phyloP scores from a whole-genome alignment of 352 stramenopile species.

The Phytophthora pseudosyringae region DNA sequence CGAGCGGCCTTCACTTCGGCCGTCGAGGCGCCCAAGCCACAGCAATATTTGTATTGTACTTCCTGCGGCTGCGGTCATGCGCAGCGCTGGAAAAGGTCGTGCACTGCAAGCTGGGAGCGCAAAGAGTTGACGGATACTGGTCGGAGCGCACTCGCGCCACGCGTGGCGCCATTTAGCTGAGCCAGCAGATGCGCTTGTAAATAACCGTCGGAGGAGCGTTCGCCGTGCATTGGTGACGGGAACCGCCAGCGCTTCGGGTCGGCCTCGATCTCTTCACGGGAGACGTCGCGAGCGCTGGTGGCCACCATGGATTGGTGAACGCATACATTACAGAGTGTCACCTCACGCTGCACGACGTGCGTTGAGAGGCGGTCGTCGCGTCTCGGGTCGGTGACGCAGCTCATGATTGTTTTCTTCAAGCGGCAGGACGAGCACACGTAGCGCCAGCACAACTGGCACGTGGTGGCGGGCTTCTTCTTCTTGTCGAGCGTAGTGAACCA shows the following conservation, averaged over 20 bases:
- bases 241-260: constrained; percentile 32
- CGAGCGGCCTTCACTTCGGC: constrained; percentile 31
- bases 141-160: constrained; percentile 19
- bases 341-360: constrained; percentile 41
- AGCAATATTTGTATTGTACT: constrained; percentile 20
- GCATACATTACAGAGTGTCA: constrained; percentile 48
- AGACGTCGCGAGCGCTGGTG: constrained; percentile 43
- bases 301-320: constrained; percentile 47
- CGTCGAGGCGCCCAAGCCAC: constrained; percentile 20
- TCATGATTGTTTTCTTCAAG: constrained; percentile 54
- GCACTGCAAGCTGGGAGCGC: constrained; percentile 28
- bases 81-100: constrained; percentile 35
- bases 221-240: constrained; percentile 20
- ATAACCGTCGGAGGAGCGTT: constrained; percentile 19
- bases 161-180: constrained; percentile 15
- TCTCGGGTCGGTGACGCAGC: constrained; percentile 31
- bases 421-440: constrained; percentile 62
- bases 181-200: constrained; percentile 18
- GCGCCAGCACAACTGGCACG: constrained; percentile 54
- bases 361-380: constrained; percentile 25
- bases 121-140: constrained; percentile 19
- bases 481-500: constrained; percentile 34
- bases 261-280: constrained; percentile 41
- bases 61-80: constrained; percentile 20
- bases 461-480: constrained; percentile 42